Conservation (phyloP, 441 rosid genomes). For the Mallotus japonicus region DNA sequence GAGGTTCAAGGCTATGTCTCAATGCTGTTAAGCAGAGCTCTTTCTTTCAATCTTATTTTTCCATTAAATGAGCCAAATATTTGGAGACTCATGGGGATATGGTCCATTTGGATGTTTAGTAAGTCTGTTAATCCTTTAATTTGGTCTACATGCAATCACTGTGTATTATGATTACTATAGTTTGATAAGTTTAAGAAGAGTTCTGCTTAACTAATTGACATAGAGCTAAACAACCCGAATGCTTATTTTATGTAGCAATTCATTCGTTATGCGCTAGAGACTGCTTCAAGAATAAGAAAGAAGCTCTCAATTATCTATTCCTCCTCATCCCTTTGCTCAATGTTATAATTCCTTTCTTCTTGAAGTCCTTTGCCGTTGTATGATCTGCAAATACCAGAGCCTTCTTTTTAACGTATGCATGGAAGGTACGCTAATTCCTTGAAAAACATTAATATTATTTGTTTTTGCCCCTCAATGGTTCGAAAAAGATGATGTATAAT, state of each 20-base stretch:
- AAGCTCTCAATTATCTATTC: constrained; percentile 90
- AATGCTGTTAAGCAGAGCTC: constrained; percentile 75
- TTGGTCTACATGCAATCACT: neutral
- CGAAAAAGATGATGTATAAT: neutral
- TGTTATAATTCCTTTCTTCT: constrained; percentile 83
- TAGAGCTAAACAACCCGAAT: neutral
- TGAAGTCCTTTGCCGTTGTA: constrained; percentile 82
- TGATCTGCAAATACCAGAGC: constrained; percentile 91
- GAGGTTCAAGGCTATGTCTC: constrained; percentile 87
- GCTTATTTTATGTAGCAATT: constrained; percentile 51
- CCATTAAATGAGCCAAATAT: constrained; percentile 88
- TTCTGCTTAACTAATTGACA: neutral
- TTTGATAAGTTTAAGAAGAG: too few relatives aligned
- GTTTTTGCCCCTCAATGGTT: neutral
- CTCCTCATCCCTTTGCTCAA: constrained; percentile 78
- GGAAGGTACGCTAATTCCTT: constrained; percentile 65
- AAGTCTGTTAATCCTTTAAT: constrained; percentile 36
- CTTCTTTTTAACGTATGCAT: constrained; percentile 88
- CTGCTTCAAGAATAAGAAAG: constrained; percentile 87
- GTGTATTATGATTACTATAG: too few relatives aligned
- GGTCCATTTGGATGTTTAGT: constrained; percentile 99
- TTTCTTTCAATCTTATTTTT: constrained; percentile 80
- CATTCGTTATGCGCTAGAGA: constrained; percentile 93
- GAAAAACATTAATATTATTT: constrained; percentile 4
- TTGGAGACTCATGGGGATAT: constrained; percentile 99